phyloP scores from a whole-genome alignment of 176 grass and related monocot genomes.

The Lolium multiflorum region DNA sequence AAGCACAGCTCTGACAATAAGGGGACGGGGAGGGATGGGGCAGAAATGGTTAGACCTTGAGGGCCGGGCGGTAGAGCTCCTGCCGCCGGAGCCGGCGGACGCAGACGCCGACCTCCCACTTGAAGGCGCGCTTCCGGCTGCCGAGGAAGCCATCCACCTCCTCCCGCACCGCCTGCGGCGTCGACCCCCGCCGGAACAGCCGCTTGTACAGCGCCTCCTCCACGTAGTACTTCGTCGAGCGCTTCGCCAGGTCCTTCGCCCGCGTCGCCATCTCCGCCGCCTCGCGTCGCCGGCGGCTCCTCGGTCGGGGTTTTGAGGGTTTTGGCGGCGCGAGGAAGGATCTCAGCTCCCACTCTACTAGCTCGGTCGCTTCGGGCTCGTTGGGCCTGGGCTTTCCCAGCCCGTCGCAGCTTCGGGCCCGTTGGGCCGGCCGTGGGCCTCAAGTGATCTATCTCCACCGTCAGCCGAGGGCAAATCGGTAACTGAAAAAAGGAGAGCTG shows the following conservation, averaged over 20 bases:
- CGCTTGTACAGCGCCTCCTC: conserved; percentile 78
- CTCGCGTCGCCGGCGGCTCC: conserved; percentile 51
- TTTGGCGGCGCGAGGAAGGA: conserved; percentile 44
- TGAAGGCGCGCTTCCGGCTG: conserved; percentile 88
- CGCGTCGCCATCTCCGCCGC: conserved; percentile 64
- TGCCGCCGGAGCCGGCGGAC: conserved; percentile 72
- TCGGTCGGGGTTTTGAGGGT: conserved; percentile 39
- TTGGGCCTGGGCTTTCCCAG: conserved; percentile 6
- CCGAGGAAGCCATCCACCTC: conserved; percentile 87
- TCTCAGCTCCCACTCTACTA: conserved; percentile 27
- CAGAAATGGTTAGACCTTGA: conserved; percentile 57
- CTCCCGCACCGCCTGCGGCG: conserved; percentile 68
- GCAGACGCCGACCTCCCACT: conserved; percentile 95
- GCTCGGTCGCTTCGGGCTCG: background rate
- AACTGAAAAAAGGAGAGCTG: background rate
- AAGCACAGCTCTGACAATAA: background rate
- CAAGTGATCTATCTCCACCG: background rate
- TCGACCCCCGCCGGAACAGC: conserved; percentile 72
- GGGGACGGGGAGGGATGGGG: conserved; percentile 2
- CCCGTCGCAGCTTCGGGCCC: background rate
- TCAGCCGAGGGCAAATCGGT: conserved; percentile 33
- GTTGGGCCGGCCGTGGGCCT: conserved; percentile 30
- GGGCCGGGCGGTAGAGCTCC: conserved; percentile 64
- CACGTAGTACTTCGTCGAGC: conserved; percentile 82
- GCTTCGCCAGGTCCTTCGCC: conserved; percentile 72